Evolutionary conservation across 192 early-diverging fungal genomes (phyloP).

Genomic region (Podochytrium sp.): DNA sequence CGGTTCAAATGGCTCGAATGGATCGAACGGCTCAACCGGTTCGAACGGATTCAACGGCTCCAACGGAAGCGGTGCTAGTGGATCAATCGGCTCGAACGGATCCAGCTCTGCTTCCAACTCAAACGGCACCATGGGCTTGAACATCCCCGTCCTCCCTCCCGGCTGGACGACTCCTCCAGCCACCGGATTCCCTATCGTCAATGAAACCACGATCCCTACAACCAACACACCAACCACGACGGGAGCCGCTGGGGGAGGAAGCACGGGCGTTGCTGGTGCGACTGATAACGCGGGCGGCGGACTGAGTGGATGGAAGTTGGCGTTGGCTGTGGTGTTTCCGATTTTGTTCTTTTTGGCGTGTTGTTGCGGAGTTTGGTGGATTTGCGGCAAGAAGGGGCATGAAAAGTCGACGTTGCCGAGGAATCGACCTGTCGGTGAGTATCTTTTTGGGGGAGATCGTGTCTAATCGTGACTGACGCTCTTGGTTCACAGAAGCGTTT

Average conservation of each 20-base stretch:
- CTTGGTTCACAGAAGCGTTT: too few species aligned
- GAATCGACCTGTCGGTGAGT: too few species aligned
- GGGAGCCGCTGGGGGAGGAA: background rate
- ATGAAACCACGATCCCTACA: background rate
- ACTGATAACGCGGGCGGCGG: background rate
- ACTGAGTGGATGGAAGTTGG: constrained; percentile 24
- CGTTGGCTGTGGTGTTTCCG: constrained; percentile 14
- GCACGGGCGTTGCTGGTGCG: background rate
- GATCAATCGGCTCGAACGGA: too few species aligned
- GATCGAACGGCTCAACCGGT: background rate
- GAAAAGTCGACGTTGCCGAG: background rate
- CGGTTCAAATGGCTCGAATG: too few species aligned
- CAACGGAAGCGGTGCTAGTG: too few species aligned
- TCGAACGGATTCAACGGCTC: too few species aligned
- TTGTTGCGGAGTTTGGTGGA: background rate
- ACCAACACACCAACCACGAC: background rate
- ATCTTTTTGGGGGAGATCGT: too few species aligned
- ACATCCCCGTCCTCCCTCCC: background rate
- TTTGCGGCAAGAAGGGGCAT: background rate
- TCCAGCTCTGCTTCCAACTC: too few species aligned
- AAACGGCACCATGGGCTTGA: background rate
- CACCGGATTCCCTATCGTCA: constrained; percentile 21
- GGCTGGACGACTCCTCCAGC: constrained; percentile 18
- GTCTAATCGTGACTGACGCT: too few species aligned
- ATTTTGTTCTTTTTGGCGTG: constrained; percentile 5